Conservation (phyloP, 75 land plant species). For the Pinus albicaulis region DNA sequence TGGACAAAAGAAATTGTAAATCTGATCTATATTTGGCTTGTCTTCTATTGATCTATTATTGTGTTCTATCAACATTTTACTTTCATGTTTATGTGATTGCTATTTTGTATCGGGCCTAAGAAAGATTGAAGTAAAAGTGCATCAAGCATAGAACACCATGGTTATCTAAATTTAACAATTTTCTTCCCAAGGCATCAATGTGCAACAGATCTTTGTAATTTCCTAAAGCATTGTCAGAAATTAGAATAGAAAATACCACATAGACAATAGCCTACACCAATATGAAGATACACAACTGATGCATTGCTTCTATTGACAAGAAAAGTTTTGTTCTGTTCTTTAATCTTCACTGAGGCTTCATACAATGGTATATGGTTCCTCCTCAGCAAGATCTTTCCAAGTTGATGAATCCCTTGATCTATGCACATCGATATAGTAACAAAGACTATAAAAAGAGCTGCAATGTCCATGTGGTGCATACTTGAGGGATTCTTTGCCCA, state of each 20-base stretch:
- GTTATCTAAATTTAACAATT: too few species aligned
- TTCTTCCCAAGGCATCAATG: constrained; percentile 56
- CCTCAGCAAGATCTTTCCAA: constrained; percentile 39
- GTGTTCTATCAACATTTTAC: too few species aligned
- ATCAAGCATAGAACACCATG: too few species aligned
- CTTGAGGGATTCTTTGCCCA: constrained; percentile 16
- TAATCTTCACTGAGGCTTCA: background rate
- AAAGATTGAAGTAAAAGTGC: too few species aligned
- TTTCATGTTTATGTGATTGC: too few species aligned
- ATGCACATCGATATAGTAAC: constrained; percentile 32
- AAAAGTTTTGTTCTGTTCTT: constrained; percentile 66
- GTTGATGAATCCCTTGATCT: constrained; percentile 39
- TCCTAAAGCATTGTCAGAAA: constrained; percentile 57
- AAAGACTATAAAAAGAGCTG: constrained; percentile 51
- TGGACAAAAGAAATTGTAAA: too few species aligned
- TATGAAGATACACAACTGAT: constrained; percentile 87
- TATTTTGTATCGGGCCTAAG: too few species aligned
- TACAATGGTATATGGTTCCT: too few species aligned
- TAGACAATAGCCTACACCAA: constrained; percentile 79
- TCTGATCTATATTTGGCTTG: too few species aligned
- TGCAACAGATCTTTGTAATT: constrained; percentile 34
- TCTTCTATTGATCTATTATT: too few species aligned
- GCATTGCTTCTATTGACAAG: constrained; percentile 57
- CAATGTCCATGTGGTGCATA: constrained; percentile 68
- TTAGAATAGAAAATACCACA: constrained; percentile 53